These are phyloP conservation scores for Mycena indigotica DNA, from an alignment of 768 basidiomycete species.

Conservation along the genomic window DNA sequence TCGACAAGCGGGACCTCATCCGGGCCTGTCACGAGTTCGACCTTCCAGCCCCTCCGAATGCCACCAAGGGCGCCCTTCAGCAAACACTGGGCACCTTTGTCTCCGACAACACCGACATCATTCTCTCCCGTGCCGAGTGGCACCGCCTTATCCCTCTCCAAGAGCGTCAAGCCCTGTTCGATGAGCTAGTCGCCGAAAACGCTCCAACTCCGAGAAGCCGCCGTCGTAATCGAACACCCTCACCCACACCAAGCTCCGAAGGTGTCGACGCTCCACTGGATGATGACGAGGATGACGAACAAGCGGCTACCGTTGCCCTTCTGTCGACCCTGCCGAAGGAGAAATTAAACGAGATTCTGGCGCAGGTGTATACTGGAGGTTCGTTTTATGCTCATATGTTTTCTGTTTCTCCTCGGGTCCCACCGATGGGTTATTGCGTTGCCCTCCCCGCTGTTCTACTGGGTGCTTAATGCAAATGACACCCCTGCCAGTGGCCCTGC, in stretches of 20 bases:
- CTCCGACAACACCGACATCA: neutral
- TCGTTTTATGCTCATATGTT: neutral
- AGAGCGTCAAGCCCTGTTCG: neutral
- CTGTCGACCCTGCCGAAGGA: neutral
- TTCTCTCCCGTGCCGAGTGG: neutral
- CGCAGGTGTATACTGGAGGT: neutral
- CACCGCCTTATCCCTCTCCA: neutral
- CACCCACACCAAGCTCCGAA: neutral
- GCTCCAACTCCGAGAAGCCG: neutral
- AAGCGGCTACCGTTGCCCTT: neutral
- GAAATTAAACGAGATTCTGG: neutral
- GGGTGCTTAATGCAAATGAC: too few relatives aligned
- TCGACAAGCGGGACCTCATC: neutral
- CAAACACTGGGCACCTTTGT: neutral
- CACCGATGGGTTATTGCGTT: neutral
- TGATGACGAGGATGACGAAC: too few relatives aligned
- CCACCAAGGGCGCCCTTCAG: neutral
- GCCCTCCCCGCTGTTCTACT: neutral
- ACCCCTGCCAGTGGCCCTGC: too few relatives aligned
- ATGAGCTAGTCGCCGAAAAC: neutral
- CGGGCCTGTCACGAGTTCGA: neutral
- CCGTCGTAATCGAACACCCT: neutral
- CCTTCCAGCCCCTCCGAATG: neutral
- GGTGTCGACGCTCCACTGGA: too few relatives aligned
- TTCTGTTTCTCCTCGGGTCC: neutral